These are phyloP conservation scores for Geosiphon pyriformis DNA, from an alignment of 192 early-diverging fungal species.

Conservation along the genomic window DNA sequence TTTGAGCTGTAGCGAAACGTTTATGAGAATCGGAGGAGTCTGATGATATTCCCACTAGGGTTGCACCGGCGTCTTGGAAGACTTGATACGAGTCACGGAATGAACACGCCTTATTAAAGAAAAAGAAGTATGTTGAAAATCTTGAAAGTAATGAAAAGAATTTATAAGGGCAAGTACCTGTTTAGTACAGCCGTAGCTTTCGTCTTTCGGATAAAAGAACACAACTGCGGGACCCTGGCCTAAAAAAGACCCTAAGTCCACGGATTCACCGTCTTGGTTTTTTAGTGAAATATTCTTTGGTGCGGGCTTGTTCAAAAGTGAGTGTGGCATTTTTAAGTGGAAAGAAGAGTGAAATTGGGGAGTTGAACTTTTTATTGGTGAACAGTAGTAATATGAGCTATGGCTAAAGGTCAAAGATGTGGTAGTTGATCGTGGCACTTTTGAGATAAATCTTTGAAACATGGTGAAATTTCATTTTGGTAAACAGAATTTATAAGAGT, in stretches of 20 bases:
- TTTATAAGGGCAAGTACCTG: conserved; percentile 23
- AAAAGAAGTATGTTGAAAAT: not conserved
- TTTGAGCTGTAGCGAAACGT: conserved; percentile 23
- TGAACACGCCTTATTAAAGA: conserved; percentile 28
- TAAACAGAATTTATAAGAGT: no score
- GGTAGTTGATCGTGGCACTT: no score
- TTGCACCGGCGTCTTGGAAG: conserved; percentile 30
- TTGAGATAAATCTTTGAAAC: no score
- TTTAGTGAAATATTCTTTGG: conserved; percentile 27
- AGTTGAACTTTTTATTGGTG: no score
- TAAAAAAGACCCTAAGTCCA: conserved; percentile 27
- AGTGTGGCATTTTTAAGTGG: conserved; percentile 21
- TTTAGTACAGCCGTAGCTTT: conserved; percentile 32
- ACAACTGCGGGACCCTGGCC: conserved; percentile 26
- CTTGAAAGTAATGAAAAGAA: not conserved
- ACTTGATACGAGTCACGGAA: conserved; percentile 37
- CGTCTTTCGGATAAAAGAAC: conserved; percentile 41
- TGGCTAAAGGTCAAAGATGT: no score
- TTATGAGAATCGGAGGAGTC: conserved; percentile 32
- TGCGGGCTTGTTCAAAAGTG: conserved; percentile 29
- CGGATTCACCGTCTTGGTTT: conserved; percentile 30
- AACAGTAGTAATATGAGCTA: no score
- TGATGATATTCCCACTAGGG: conserved; percentile 33
- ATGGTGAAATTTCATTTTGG: no score
- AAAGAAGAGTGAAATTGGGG: no score